Evolutionary conservation across 2,329 filamentous ascomycete genomes (phyloP), one percentile per base, ranked within the genome.

Genomic region (Epichloe coenophiala): DNA sequence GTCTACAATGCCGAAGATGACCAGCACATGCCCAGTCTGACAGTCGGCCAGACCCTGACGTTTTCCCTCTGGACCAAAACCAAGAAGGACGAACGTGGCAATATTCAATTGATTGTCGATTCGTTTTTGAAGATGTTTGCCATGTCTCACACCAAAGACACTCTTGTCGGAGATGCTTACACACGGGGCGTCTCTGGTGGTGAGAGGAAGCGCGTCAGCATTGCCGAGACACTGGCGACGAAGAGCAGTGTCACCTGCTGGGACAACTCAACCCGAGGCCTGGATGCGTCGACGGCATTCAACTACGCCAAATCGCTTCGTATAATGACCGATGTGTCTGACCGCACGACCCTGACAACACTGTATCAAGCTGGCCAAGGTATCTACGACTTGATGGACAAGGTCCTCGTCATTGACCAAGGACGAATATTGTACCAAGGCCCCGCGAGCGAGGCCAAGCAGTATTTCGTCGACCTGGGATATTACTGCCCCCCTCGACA

Each of bases 1-100:
- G 83, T 82, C 57, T 90, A 89, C 64, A 88, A 87, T 57, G 78
- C 78, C 15, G 86, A 91, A 63, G 85, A 88, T 56, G 85, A 89
- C 59, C 73, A 79, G 17, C 86, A 91, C 62, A 82, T 89, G 60
- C 81, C 86, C 3, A 74, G 75, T 1, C 70, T 91, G 37, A 88
- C 81, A 5, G 86, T 91, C 0, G 85, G 83, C 75, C 84, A 89
- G 64, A 90, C 86, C 0, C 70, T 91, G 41, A 79, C 77, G 4
- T 90, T 91, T 59, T 83, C 86, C 0, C 69, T 90, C 46, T 77
- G 81, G 64, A 88, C 81, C 67, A 88, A 88, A 68, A 88, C 84
- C 8, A 82, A 77, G 65, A 85, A 83, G 64, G 71, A 78, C 45
- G 78, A 80, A 40, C 75, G 73, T 1, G 71, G 69, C 3, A 77